Percentiles rank a stretch among this genome's conserved stretches.
These are phyloP conservation scores for Whalleya microplaca DNA, from an alignment of 2,329 filamentous ascomycete genomes.

Conservation along the genomic window DNA sequence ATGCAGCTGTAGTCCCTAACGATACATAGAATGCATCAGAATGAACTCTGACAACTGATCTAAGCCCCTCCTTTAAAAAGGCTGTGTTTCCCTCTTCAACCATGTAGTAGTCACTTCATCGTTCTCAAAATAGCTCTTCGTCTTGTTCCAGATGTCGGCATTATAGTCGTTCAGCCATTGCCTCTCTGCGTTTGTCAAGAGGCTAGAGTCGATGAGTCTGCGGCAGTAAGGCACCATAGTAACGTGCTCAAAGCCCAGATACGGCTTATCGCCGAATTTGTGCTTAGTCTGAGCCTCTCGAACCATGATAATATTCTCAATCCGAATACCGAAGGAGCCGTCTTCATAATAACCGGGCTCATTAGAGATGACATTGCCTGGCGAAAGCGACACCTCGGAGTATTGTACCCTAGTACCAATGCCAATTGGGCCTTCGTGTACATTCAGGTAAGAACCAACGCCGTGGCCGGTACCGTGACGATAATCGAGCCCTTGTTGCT, in stretches of 20 bases:
- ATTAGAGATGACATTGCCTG: conserved; percentile 95
- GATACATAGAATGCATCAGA: conserved; percentile 4
- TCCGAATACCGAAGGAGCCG: conserved; percentile 89
- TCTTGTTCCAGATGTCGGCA: conserved; percentile 79
- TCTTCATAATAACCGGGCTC: conserved; percentile 98
- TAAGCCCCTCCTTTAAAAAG: conserved; percentile 46
- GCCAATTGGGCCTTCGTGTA: conserved; percentile 95
- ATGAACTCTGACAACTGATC: background rate
- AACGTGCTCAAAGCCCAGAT: conserved; percentile 93
- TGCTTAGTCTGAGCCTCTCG: conserved; percentile 85
- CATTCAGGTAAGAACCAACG: conserved; percentile 92
- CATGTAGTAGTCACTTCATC: conserved; percentile 75
- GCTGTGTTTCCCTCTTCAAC: conserved; percentile 84
- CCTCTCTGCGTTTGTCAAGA: conserved; percentile 77
- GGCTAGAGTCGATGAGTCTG: conserved; percentile 76
- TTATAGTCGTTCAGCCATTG: conserved; percentile 89
- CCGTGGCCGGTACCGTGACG: conserved; percentile 96
- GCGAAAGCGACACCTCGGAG: conserved; percentile 82
- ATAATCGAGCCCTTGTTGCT: conserved; percentile 85
- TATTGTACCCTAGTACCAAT: conserved; percentile 92
- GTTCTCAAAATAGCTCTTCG: conserved; percentile 72
- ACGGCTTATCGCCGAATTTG: conserved; percentile 91
- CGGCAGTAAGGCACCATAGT: conserved; percentile 96
- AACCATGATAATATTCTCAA: conserved; percentile 94
- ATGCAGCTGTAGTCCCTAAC: conserved; percentile 45